Evolutionary conservation across 768 basidiomycete genomes (phyloP), one percentile per base, ranked within the genome.

Genomic region (Lanmaoa pseudosensibilis): DNA sequence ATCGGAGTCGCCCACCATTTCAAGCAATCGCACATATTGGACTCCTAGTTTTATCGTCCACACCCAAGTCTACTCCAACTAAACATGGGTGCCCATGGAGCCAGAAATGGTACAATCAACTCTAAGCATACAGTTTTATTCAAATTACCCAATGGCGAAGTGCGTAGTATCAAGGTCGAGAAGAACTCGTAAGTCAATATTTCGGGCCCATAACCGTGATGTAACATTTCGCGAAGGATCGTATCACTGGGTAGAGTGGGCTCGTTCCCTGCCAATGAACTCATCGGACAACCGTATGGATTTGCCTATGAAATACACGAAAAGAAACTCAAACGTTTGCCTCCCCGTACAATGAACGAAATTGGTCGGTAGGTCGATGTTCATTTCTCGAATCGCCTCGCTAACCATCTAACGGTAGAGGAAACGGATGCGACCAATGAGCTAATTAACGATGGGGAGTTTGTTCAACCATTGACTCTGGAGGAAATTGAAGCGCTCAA

Each of bases 401-500:
- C 38, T 57, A 11, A 70, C 18, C 18, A 32, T 50, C 16, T 10
- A 11, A 18, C 37, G 37, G 11, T 63, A 96, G 96, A 95, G 85
- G 96, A 98, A 66, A 98, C 95, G 13, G 89, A 90, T 50, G 96
- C 95, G 2, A 99, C 94, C 4, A 99, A 99, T 65, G 94, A 99
- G 66, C 80, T 94, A 4, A 99, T 99, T 23, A 89, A 90, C 64
- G 94, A 96, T 58, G 89, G 86, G 3, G 81, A 86, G 65, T 83
- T 85, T 51, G 88, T 94, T 1, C 92, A 96, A 61, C 88, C 92
- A 30, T 73, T 98, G 56, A 90, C 90, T 2, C 71, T 84, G 27
- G 84, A 83, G 40, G 96, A 98, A 68, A 98, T 99, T 48, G 83
- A 89, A 65, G 78, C 81, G 8, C 73, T 98, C 56, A 92, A 95